Evolutionary conservation across 768 basidiomycete species (phyloP).

Genomic region (Kwoniella botswanensis): DNA sequence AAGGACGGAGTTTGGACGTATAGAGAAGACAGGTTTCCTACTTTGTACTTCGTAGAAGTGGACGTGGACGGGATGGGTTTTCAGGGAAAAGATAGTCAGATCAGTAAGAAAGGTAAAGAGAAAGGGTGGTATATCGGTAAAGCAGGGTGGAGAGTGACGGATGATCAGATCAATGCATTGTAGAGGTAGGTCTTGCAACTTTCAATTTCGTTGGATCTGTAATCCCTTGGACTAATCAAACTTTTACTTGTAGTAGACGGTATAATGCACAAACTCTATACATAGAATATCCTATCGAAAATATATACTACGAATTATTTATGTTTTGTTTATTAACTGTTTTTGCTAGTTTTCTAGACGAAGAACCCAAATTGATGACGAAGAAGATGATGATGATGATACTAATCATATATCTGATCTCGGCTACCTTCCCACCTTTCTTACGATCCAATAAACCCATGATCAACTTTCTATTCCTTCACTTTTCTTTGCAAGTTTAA

Average conservation of each 20-base stretch:
- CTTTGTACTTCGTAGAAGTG: slow-evolving; percentile 17
- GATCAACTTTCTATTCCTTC: too few species aligned
- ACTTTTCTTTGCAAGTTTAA: too few species aligned
- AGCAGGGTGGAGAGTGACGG: slow-evolving; percentile 14
- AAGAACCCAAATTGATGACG: neutral
- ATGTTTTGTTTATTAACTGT: neutral
- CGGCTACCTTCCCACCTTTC: too few species aligned
- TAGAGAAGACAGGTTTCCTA: slow-evolving; percentile 15
- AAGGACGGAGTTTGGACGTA: neutral
- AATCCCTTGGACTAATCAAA: neutral
- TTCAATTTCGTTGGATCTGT: neutral
- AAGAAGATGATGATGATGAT: too few species aligned
- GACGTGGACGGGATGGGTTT: neutral
- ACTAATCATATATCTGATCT: too few species aligned
- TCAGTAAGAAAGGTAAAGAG: neutral
- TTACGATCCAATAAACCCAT: too few species aligned
- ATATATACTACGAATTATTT: neutral
- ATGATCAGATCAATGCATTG: slow-evolving; percentile 12
- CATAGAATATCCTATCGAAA: neutral
- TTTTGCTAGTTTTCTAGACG: neutral
- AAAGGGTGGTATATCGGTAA: slow-evolving; percentile 11
- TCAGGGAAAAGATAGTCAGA: neutral
- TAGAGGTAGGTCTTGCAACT: neutral
- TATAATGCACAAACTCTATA: neutral
- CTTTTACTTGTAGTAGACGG: neutral